Evolutionary conservation across 2,329 filamentous ascomycete genomes (phyloP).

Genomic region (Fusarium concolor): DNA sequence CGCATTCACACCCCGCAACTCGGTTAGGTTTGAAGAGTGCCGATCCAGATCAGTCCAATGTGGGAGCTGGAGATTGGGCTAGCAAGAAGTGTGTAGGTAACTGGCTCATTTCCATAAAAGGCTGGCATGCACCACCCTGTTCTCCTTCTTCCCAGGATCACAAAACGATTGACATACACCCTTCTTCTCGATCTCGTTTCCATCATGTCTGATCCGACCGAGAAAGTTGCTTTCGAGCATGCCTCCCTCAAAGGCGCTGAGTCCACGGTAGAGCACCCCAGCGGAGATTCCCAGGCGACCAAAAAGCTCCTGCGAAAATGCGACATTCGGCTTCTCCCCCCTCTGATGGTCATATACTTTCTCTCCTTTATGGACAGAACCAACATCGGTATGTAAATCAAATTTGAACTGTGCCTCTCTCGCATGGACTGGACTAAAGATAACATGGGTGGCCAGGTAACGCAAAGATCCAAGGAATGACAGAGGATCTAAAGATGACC

Average conservation of each 20-base stretch:
- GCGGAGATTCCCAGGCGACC: not conserved
- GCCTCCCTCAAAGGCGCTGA: not conserved
- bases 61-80: no score
- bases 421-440: no score
- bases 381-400: conserved; percentile 36
- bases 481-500: conserved; percentile 31
- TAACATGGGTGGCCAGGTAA: conserved; percentile 13
- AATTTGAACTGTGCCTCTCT: no score
- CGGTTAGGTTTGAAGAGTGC: accelerated
- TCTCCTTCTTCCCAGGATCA: not conserved
- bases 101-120: not conserved
- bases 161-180: not conserved
- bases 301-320: conserved; percentile 65
- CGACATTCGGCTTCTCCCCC: conserved; percentile 73
- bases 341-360: conserved; percentile 38
- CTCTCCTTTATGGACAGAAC: conserved; percentile 46
- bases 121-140: not conserved
- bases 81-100: no score
- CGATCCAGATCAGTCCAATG: not conserved
- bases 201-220: not conserved
- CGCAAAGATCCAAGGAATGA: conserved; percentile 46
- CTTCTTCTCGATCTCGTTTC: not conserved
- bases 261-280: not conserved
- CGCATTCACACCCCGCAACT: not conserved
- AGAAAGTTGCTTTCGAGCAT: not conserved